Evolutionary conservation across 1,139 yeast genomes (phyloP), one percentile per base, ranked within the genome.

Genomic region (Taphrina pruni): DNA sequence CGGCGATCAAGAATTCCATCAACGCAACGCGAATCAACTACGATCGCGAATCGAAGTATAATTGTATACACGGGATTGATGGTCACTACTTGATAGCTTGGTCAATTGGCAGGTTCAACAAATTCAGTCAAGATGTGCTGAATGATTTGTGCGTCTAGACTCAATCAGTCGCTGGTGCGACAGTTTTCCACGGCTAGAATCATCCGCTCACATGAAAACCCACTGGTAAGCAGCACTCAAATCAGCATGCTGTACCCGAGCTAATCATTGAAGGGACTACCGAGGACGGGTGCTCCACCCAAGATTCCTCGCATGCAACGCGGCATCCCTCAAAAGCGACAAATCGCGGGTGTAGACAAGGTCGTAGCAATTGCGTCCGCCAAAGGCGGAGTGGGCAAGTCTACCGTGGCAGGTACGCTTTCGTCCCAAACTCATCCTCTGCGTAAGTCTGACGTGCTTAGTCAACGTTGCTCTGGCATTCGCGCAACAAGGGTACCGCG

Each of bases 371-470:
- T 90, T 0, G 85, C 95, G 0, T 89, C 96, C 0, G 94, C 90
- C 0, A 88, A 88, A 75, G 94, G 94, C 0, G 94, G 94, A 0
- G 94, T 88, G 58, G 92, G 86, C 65, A 86, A 83, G 78, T 83
- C 85, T 1, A 83, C 86, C 0, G 82, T 83, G 4, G 74, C 77
- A n/a, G 75, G 75, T 73, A 60, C 8, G 74, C 79, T 0, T 32
- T 45, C 7, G n/a, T 48, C 57, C 26, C 39, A 12, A 41, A 12
- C 12, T 17, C 1, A 26, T n/a, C 14, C 6, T 32, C 21, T 20
- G 7, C 26, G 39, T n/a, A 41, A 2, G 11, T 26, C 38, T 52
- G 79, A 54, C 45, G 6, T 14, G 46, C 14, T 2, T 39, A 9
- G 88, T 87, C 5, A 91, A 90, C 73, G 74, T 88, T 14, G 95